Evolutionary conservation across 768 basidiomycete species (phyloP), one percentile per base, ranked within the genome.

Genomic region (Hericium alpestre): DNA sequence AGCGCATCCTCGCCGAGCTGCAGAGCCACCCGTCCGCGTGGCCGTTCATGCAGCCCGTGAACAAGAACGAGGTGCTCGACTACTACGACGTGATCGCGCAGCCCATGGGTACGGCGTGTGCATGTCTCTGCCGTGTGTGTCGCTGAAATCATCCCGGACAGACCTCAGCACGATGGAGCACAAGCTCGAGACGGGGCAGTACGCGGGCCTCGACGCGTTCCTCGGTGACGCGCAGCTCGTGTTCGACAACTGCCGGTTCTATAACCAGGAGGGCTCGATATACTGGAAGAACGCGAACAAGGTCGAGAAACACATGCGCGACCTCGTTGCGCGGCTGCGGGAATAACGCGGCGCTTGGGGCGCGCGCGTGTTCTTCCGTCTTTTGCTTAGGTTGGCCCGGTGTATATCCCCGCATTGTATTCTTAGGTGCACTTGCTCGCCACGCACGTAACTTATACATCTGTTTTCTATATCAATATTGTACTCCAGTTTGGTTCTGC

Each of bases 121-220:
- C 32, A 32, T 22, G 25, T 40, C 16, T 56, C 55, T 55, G 43
- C 55, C 13, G 58, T 38, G 22, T 41, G 16, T 43, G 7, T 25
- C 25, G 25, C 25, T 25, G 25, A 25, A 25, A 25, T 25, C 25
- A 25, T 25, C 25, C 25, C 25, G 25, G 25, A 25, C 49, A 96
- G 93, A 97, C 70, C 81, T 97, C 64, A 72, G 75, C 56, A 93
- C 90, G 1, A 95, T 98, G 82, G 81, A 86, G 62, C 77, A 85
- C 66, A 98, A 93, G 70, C 79, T 98, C n/a, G 86, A 91, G 38
- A 82, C 77, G n/a, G 87, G 87, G 66, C 82, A 88, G 65, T 98
- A 97, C 69, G 69, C 75, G 11, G 75, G 78, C n/a, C 71, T 93
- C 53, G 84, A 85, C 51, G 72, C 76, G 37, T 95, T 97, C 65